Percentiles rank a stretch among this genome's conserved stretches.
phyloP scores from a whole-genome alignment of 2,329 filamentous ascomycete genomes.

The Trichoderma atroviride region DNA sequence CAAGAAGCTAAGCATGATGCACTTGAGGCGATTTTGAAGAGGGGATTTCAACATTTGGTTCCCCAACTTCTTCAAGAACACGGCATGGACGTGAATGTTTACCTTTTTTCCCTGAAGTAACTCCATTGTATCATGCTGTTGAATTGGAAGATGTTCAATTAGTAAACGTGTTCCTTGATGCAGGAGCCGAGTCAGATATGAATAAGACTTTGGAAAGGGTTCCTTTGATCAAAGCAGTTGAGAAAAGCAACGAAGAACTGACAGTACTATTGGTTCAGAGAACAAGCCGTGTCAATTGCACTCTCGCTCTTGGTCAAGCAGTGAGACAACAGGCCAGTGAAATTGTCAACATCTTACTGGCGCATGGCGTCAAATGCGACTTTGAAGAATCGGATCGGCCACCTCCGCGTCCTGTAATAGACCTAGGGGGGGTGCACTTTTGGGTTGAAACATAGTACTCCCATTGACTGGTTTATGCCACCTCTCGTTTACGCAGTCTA shows the following conservation, averaged over 20 bases:
- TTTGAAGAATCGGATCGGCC: neutral
- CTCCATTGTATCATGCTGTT: neutral
- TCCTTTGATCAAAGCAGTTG: neutral
- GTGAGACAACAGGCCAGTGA: neutral
- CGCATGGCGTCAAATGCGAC: neutral
- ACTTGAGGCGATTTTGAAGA: too few relatives aligned
- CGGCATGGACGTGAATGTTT: neutral
- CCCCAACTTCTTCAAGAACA: neutral
- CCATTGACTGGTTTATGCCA: too few relatives aligned
- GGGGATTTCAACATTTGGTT: neutral
- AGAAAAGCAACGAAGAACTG: neutral
- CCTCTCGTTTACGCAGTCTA: too few relatives aligned
- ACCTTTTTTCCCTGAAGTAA: neutral
- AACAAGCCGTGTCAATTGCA: neutral
- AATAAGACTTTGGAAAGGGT: neutral
- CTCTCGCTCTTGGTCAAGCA: neutral
- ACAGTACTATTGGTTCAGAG: neutral
- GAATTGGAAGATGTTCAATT: neutral
- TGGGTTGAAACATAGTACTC: too few relatives aligned
- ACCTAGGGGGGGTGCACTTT: too few relatives aligned
- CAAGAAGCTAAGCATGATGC: too few relatives aligned
- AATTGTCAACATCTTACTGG: neutral
- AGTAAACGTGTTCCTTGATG: neutral
- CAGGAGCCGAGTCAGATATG: neutral
- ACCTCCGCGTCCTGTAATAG: too few relatives aligned